Conservation (phyloP, 1,284 basidiomycete genomes). For the Pyrrhoderma lamaoense region DNA sequence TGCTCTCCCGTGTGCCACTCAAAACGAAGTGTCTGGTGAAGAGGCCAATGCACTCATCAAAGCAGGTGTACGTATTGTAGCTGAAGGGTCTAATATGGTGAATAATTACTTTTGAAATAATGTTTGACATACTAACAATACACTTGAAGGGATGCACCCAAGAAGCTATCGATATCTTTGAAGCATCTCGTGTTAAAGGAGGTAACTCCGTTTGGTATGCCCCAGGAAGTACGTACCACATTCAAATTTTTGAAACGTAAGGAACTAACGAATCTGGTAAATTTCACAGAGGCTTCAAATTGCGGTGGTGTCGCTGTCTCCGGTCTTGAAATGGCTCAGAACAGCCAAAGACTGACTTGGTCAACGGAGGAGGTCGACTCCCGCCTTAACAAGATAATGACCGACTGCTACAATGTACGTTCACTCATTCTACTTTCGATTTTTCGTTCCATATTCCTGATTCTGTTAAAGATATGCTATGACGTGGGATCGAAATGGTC, state of each 20-base stretch:
- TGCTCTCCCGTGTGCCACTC: conserved; percentile 71
- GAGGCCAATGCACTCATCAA: conserved; percentile 68
- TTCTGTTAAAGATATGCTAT: conserved; percentile 42
- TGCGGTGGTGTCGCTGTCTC: conserved; percentile 66
- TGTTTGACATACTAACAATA: background rate
- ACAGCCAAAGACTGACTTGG: conserved; percentile 65
- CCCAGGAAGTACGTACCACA: conserved; percentile 48
- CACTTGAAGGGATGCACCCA: conserved; percentile 44
- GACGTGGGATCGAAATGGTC: conserved; percentile 56
- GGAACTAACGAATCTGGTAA: background rate
- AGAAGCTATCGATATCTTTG: conserved; percentile 71
- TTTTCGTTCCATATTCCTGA: conserved; percentile 3
- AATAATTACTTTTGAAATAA: background rate
- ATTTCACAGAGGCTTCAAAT: conserved; percentile 52
- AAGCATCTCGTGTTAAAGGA: conserved; percentile 49
- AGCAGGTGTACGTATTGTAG: conserved; percentile 67
- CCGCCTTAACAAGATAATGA: conserved; percentile 74
- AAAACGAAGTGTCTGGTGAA: conserved; percentile 71
- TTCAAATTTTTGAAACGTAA: too few species aligned
- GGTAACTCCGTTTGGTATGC: conserved; percentile 54
- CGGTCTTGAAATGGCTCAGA: conserved; percentile 79
- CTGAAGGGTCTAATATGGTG: conserved; percentile 73
- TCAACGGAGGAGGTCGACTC: conserved; percentile 61
- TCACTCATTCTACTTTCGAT: conserved; percentile 9
- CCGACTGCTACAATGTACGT: conserved; percentile 49